phyloP scores from a whole-genome alignment of 495 filamentous ascomycete species.

The Hypomontagnella monticulosa region DNA sequence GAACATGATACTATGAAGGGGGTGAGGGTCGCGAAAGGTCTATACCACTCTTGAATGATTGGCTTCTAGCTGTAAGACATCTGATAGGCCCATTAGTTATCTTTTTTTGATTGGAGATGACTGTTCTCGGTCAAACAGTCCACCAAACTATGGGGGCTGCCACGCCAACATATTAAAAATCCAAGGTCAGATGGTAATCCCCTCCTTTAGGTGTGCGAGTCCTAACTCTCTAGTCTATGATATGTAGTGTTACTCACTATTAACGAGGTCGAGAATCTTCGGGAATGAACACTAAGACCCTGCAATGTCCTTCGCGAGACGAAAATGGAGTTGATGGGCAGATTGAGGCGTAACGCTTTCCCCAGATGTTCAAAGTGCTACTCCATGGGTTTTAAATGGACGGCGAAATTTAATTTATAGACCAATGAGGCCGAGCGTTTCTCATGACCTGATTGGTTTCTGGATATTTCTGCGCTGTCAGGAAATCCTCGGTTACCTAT shows the following conservation, averaged over 20 bases:
- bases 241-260: constrained; percentile 25
- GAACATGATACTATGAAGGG: constrained; percentile 4
- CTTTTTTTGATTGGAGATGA: constrained; percentile 32
- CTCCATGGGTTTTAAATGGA: constrained; percentile 34
- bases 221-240: constrained; percentile 15
- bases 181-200: constrained; percentile 31
- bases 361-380: constrained; percentile 23
- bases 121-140: constrained; percentile 26
- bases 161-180: constrained; percentile 38
- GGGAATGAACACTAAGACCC: constrained; percentile 21
- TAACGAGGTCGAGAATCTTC: constrained; percentile 37
- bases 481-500: constrained; percentile 32
- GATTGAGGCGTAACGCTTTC: constrained; percentile 30
- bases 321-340: constrained; percentile 35
- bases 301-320: constrained; percentile 17
- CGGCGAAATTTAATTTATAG: constrained; percentile 43
- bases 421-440: constrained; percentile 35
- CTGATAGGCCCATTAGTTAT: constrained; percentile 30
- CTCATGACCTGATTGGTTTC: constrained; percentile 29
- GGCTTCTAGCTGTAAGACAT: constrained; percentile 10
- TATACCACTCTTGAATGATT: constrained; percentile 10
- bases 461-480: constrained; percentile 21
- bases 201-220: constrained; percentile 11
- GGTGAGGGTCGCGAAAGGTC: constrained; percentile 15
- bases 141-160: constrained; percentile 15